Evolutionary conservation across 2,329 filamentous ascomycete species (phyloP).

Genomic region (Neophaeococcomyces mojaviensis): DNA sequence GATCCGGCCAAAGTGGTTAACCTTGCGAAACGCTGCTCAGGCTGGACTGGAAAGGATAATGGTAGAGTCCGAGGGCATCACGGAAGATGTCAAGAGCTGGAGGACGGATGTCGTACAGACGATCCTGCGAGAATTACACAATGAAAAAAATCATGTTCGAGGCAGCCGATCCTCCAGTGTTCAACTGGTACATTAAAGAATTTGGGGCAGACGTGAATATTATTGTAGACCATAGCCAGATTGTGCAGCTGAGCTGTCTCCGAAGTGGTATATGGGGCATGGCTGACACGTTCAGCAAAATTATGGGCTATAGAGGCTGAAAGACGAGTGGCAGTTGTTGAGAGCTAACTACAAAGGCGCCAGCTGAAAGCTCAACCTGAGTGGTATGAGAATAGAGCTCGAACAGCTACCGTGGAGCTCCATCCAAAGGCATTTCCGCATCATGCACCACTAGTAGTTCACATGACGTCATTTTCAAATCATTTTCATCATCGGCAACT

Average conservation of each 20-base stretch:
- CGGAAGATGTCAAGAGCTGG: conserved; percentile 49
- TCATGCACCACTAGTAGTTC: too few species aligned
- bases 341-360: not conserved
- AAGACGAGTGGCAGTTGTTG: not conserved
- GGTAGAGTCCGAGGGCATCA: conserved; percentile 55
- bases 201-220: conserved; percentile 52
- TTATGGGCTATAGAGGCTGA: conserved; percentile 31
- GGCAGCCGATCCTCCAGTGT: conserved; percentile 48
- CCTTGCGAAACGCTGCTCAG: conserved; percentile 44
- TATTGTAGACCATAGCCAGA: conserved; percentile 52
- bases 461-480: too few species aligned
- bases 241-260: conserved; percentile 48
- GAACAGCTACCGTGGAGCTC: too few species aligned
- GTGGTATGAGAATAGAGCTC: too few species aligned
- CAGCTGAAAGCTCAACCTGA: not conserved
- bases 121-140: conserved; percentile 45
- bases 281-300: conserved; percentile 49
- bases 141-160: conserved; percentile 53
- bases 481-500: too few species aligned
- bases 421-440: too few species aligned
- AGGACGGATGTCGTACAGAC: conserved; percentile 48
- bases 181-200: conserved; percentile 51
- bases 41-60: conserved; percentile 49
- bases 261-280: conserved; percentile 49
- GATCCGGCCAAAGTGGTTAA: conserved; percentile 45